Percentiles rank a stretch among this genome's conserved stretches.
Evolutionary conservation across 306 rosid genomes (phyloP).

Genomic region (Lathyrus aphaca): DNA sequence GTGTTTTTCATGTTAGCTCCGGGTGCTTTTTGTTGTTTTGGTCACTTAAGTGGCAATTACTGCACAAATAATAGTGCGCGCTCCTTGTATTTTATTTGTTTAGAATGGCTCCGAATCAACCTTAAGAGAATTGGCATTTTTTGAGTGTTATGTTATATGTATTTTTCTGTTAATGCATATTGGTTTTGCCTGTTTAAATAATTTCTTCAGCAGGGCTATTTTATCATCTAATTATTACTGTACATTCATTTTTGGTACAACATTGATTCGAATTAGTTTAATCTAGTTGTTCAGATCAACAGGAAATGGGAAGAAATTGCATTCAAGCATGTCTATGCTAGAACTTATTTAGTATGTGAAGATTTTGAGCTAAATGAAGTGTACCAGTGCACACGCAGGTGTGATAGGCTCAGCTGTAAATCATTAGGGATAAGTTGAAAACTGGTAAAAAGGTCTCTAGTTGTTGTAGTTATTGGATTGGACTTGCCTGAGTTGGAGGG

Average conservation of each 20-base stretch:
- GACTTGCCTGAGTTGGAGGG: constrained; percentile 16
- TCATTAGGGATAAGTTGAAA: background rate
- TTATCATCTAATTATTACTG: background rate
- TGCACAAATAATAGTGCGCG: background rate
- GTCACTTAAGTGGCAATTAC: constrained; percentile 8
- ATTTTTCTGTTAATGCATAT: constrained; percentile 1
- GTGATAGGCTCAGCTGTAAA: constrained; percentile 1
- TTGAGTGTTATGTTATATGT: constrained; percentile 5
- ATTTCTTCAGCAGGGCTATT: constrained; percentile 11
- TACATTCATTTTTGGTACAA: background rate
- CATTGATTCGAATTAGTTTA: background rate
- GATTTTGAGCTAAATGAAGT: background rate
- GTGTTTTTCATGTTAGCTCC: background rate
- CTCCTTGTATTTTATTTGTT: constrained; percentile 15
- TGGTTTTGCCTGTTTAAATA: background rate
- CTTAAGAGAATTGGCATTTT: background rate
- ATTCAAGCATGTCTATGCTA: constrained; percentile 3
- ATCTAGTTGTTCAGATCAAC: background rate
- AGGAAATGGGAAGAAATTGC: constrained; percentile 15
- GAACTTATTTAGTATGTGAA: background rate
- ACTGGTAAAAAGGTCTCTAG: background rate
- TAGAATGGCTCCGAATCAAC: constrained; percentile 13
- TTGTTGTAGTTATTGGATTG: background rate
- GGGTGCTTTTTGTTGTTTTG: background rate
- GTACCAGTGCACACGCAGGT: background rate